Conservation (phyloP, 106 monocot genomes). For the Allium sativum region DNA sequence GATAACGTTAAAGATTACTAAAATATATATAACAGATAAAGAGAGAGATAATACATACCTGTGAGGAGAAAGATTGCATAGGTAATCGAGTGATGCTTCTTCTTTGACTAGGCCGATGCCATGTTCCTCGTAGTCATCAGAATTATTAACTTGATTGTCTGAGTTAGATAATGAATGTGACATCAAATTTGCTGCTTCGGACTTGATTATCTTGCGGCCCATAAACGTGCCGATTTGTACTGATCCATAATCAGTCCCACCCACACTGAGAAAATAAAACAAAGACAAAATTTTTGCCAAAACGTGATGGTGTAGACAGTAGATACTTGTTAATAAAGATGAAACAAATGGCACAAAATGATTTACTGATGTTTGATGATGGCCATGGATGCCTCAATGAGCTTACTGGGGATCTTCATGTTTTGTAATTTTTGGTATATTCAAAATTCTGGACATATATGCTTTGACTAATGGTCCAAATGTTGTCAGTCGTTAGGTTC, state of each 20-base stretch:
- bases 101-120: conserved; percentile 51
- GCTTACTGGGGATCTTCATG: too few relatives aligned
- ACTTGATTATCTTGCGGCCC: conserved; percentile 94
- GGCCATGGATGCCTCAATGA: too few relatives aligned
- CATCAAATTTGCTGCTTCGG: conserved; percentile 24
- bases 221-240: conserved; percentile 95
- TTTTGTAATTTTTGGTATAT: too few relatives aligned
- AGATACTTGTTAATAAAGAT: too few relatives aligned
- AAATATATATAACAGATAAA: neutral
- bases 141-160: conserved; percentile 20
- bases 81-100: conserved; percentile 67
- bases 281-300: too few relatives aligned
- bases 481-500: too few relatives aligned
- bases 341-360: neutral
- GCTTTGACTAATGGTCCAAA: too few relatives aligned
- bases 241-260: conserved; percentile 97
- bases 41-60: conserved; percentile 31
- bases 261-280: conserved; percentile 42
- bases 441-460: too few relatives aligned
- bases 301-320: too few relatives aligned
- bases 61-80: conserved; percentile 89
- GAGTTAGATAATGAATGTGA: conserved; percentile 25
- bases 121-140: conserved; percentile 59
- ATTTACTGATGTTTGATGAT: neutral
- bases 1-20: neutral